phyloP scores from a whole-genome alignment of 495 filamentous ascomycete genomes.

The Glonium stellatum region DNA sequence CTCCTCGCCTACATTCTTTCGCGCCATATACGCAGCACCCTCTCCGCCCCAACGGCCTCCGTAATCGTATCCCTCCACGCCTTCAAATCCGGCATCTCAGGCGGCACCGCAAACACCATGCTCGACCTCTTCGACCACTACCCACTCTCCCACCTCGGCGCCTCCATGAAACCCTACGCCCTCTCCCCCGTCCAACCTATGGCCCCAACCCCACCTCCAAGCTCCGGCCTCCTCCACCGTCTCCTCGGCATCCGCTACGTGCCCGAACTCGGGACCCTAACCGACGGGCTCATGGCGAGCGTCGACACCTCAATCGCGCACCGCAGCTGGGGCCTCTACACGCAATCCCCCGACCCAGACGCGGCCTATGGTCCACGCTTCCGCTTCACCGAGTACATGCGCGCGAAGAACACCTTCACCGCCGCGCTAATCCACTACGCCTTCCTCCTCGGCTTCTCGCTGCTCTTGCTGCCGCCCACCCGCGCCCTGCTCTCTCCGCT shows the following conservation, averaged over 20 bases:
- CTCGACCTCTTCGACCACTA: constrained; percentile 59
- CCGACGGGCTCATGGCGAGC: constrained; percentile 50
- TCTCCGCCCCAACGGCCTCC: constrained; percentile 49
- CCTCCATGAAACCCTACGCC: constrained; percentile 54
- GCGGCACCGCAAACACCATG: constrained; percentile 63
- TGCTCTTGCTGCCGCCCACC: constrained; percentile 50
- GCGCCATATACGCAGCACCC: constrained; percentile 52
- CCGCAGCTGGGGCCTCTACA: constrained; percentile 68
- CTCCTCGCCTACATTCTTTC: constrained; percentile 66
- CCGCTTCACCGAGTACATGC: constrained; percentile 61
- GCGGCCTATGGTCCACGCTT: constrained; percentile 65
- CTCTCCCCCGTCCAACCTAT: constrained; percentile 55
- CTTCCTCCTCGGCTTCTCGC: constrained; percentile 41
- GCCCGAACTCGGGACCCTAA: constrained; percentile 54
- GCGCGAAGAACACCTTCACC: constrained; percentile 50
- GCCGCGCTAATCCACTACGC: constrained; percentile 54
- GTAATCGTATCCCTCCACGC: constrained; percentile 57
- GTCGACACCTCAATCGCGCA: constrained; percentile 65
- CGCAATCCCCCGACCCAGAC: constrained; percentile 28
- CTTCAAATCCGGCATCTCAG: constrained; percentile 55
- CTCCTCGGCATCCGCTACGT: constrained; percentile 56
- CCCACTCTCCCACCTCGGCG: constrained; percentile 48
- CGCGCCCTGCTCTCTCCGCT: constrained; percentile 41
- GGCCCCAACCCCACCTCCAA: constrained; percentile 32
- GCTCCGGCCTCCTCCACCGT: constrained; percentile 32